phyloP scores from a whole-genome alignment of 2,329 filamentous ascomycete species.

The Aspergillus piperis region DNA sequence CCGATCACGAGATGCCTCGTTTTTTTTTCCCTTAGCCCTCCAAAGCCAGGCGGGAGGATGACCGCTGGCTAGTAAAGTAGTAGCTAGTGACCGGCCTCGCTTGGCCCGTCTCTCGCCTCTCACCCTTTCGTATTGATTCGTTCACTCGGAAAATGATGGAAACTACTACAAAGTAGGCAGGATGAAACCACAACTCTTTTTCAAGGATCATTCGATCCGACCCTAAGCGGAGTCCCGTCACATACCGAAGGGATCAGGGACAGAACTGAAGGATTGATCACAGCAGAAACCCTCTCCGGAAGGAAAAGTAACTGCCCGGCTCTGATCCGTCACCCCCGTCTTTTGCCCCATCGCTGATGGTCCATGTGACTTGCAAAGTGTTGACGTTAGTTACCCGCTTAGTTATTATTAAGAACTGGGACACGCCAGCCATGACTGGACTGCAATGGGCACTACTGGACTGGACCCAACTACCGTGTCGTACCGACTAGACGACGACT shows the following conservation, averaged over 20 bases:
- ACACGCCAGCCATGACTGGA: neutral
- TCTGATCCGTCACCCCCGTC: neutral
- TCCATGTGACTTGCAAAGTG: constrained; percentile 7
- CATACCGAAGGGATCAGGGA: neutral
- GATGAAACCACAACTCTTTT: neutral
- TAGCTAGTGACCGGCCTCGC: neutral
- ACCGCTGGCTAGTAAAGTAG: neutral
- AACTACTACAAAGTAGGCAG: neutral
- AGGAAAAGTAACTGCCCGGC: neutral
- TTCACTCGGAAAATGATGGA: neutral
- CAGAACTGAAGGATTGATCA: neutral
- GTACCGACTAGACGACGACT: too few relatives aligned
- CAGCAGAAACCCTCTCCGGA: neutral
- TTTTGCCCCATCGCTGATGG: too few relatives aligned
- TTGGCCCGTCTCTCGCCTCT: neutral
- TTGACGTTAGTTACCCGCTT: constrained; percentile 5
- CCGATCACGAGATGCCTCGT: neutral
- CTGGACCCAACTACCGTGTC: neutral
- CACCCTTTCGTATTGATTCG: neutral
- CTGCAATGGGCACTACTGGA: neutral
- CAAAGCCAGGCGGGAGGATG: neutral
- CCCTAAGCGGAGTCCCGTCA: neutral
- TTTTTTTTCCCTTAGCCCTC: neutral
- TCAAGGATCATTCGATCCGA: neutral
- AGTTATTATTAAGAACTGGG: neutral